phyloP scores from a whole-genome alignment of 768 basidiomycete species.

The Auricularia sp. region DNA sequence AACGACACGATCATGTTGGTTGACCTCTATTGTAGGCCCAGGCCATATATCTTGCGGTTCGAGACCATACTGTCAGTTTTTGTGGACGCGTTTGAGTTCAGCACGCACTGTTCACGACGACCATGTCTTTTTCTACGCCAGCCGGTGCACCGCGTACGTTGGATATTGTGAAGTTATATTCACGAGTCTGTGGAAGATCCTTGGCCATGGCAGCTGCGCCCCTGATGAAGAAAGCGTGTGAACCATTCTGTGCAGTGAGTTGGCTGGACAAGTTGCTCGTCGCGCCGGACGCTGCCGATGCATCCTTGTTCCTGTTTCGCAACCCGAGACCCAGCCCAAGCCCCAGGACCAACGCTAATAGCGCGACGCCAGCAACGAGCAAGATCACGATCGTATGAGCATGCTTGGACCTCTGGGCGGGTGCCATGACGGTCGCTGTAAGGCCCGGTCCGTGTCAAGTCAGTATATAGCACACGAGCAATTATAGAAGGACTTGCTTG shows the following conservation, averaged over 20 bases:
- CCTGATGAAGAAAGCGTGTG: not conserved
- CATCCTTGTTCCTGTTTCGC: not conserved
- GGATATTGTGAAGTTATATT: conserved; percentile 33
- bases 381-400: not conserved
- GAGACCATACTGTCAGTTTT: too few relatives aligned
- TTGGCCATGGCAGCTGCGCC: not conserved
- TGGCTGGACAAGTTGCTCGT: not conserved
- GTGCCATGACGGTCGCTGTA: too few relatives aligned
- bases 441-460: too few relatives aligned
- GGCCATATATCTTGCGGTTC: conserved; percentile 19
- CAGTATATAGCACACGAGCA: too few relatives aligned
- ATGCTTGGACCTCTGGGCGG: too few relatives aligned
- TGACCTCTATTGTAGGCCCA: conserved; percentile 30
- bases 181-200: conserved; percentile 27
- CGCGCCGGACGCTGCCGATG: not conserved
- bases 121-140: conserved; percentile 30
- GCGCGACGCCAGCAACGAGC: conserved; percentile 2
- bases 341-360: conserved; percentile 9
- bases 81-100: not conserved
- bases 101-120: conserved; percentile 35
- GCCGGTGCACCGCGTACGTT: conserved; percentile 31
- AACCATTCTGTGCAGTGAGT: not conserved
- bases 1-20: conserved; percentile 26
- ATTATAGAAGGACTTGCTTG: too few relatives aligned
- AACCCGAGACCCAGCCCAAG: conserved; percentile 10